Conservation (phyloP, 345 rosid species). For the Bruguiera parviflora region DNA sequence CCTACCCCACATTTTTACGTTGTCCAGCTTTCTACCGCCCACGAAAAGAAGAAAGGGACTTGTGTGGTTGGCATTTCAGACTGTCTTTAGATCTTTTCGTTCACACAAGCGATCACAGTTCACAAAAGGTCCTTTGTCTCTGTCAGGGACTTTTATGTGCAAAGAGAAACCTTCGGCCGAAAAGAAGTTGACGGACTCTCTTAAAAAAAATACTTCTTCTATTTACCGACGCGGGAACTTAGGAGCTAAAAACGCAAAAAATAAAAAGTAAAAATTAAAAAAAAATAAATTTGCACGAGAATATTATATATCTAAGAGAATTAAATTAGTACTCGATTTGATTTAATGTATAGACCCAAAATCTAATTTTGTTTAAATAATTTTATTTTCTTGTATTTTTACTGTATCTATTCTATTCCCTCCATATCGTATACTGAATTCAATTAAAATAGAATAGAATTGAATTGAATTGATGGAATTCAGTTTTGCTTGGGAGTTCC, state of each 20-base stretch:
- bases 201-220: background rate
- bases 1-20: background rate
- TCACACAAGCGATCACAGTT: conserved; percentile 22
- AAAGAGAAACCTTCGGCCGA: conserved; percentile 9
- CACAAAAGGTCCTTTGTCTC: conserved; percentile 24
- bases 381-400: background rate
- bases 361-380: no score
- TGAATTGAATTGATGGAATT: no score
- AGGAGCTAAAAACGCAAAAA: no score
- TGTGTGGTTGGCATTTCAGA: conserved; percentile 34
- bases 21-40: conserved; percentile 27
- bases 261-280: no score
- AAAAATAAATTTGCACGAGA: no score
- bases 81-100: background rate
- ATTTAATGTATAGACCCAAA: no score
- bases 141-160: conserved; percentile 37
- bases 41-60: conserved; percentile 43
- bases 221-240: background rate
- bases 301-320: no score
- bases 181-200: conserved; percentile 1
- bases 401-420: no score
- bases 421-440: background rate
- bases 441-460: background rate
- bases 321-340: no score
- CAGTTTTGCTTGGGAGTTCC: no score